A percentile compares a stretch with the other conserved stretches of the same genome.
These are phyloP conservation scores for Leptodontidium sp. DNA, from an alignment of 2,329 filamentous ascomycete genomes.

Conservation along the genomic window DNA sequence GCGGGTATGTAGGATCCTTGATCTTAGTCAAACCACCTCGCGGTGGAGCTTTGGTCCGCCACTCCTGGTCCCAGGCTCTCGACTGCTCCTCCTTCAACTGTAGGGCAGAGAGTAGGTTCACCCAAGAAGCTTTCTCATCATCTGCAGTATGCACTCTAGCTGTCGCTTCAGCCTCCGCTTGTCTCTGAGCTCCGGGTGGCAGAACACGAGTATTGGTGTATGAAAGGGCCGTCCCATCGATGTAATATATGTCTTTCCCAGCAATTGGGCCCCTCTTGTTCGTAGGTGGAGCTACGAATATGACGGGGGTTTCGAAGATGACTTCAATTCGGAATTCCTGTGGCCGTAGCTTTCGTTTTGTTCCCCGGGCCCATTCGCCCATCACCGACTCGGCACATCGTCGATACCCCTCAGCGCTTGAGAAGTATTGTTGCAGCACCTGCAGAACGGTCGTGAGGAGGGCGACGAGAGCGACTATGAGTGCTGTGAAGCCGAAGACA, in stretches of 20 bases:
- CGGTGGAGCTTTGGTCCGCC: slow-evolving; percentile 24
- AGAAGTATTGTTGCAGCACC: slow-evolving; percentile 50
- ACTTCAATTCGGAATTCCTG: slow-evolving; percentile 50
- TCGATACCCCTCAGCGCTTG: slow-evolving; percentile 50
- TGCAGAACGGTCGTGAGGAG: slow-evolving; percentile 46
- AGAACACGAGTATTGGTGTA: slow-evolving; percentile 40
- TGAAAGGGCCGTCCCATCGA: slow-evolving; percentile 40
- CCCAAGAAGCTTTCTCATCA: slow-evolving; percentile 64
- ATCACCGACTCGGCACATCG: slow-evolving; percentile 48
- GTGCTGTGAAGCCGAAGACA: slow-evolving; percentile 45
- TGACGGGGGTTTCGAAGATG: slow-evolving; percentile 49
- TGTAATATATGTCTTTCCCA: slow-evolving; percentile 37
- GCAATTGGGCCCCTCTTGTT: slow-evolving; percentile 44
- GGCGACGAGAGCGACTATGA: slow-evolving; percentile 48
- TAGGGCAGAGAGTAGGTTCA: slow-evolving; percentile 57
- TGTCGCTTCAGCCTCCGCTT: slow-evolving; percentile 29
- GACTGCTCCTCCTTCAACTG: slow-evolving; percentile 60
- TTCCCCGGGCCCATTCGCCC: slow-evolving; percentile 46
- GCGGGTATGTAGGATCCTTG: slow-evolving; percentile 34
- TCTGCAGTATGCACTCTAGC: slow-evolving; percentile 59
- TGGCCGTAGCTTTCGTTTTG: slow-evolving; percentile 44
- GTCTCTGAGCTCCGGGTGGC: slow-evolving; percentile 23
- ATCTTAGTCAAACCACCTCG: slow-evolving; percentile 12
- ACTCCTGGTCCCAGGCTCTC: slow-evolving; percentile 50
- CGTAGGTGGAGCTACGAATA: slow-evolving; percentile 43